These are phyloP conservation scores for Meyerozyma smithsonii DNA, from an alignment of 1,139 yeast species.

Conservation along the genomic window DNA sequence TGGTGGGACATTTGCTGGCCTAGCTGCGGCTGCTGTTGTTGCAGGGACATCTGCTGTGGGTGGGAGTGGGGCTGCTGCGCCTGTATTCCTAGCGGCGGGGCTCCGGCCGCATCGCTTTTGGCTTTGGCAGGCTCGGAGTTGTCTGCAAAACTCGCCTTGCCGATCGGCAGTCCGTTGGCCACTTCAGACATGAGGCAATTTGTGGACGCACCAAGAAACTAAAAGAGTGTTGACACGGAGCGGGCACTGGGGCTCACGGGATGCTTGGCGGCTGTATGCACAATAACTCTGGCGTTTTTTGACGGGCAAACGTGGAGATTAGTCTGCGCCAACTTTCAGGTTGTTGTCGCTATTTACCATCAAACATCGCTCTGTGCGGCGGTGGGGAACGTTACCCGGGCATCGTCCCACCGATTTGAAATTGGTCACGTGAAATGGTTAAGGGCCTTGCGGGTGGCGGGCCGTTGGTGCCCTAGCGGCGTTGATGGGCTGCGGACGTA, in stretches of 20 bases:
- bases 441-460: no score
- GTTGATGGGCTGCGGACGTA: no score
- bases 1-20: conserved; percentile 5
- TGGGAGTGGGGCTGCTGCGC: conserved; percentile 5
- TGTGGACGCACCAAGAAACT: neutral
- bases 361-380: conserved; percentile 2
- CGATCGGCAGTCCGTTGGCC: conserved; percentile 1
- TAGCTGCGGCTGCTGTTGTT: conserved; percentile 6
- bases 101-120: neutral
- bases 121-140: neutral
- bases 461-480: no score
- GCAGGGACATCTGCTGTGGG: conserved; percentile 5
- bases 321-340: neutral
- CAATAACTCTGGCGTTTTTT: no score
- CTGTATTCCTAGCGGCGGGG: conserved; percentile 5
- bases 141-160: neutral
- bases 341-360: conserved; percentile 3
- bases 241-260: neutral
- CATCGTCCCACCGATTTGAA: neutral
- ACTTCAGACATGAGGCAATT: conserved; percentile 1
- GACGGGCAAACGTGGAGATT: neutral
- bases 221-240: neutral
- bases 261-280: no score
- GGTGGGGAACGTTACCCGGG: conserved; percentile 3
- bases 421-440: neutral